Evolutionary conservation across 176 grass and related monocot species (phyloP).

Genomic region (Coix lacrymajobi): DNA sequence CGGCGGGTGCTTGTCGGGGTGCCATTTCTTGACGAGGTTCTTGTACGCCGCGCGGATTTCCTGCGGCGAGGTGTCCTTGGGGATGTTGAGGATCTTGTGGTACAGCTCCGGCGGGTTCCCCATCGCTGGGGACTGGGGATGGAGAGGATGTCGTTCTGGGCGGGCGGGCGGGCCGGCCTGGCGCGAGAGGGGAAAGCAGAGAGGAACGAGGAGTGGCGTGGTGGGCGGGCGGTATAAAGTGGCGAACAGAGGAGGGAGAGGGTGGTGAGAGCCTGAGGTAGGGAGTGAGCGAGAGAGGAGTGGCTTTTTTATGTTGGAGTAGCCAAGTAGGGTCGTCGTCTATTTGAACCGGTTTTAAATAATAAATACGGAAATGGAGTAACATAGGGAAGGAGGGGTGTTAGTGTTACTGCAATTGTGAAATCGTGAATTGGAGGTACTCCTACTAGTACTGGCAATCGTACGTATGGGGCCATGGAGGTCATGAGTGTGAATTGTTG

Average conservation of each 20-base stretch:
- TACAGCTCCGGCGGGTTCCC: slow-evolving; percentile 73
- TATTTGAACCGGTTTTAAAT: slow-evolving; percentile 5
- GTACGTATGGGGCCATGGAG: neutral
- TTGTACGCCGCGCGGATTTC: slow-evolving; percentile 85
- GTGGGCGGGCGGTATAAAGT: slow-evolving; percentile 5
- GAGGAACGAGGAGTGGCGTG: neutral
- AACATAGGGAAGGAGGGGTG: neutral
- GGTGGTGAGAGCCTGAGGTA: neutral
- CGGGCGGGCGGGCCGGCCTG: neutral
- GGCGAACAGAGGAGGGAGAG: neutral
- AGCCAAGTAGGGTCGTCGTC: neutral
- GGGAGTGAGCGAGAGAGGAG: slow-evolving; percentile 15
- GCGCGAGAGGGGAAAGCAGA: neutral
- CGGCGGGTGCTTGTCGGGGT: slow-evolving; percentile 95
- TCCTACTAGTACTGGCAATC: neutral
- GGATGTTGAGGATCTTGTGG: slow-evolving; percentile 69
- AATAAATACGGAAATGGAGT: neutral
- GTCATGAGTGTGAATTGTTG: slow-evolving; percentile 5
- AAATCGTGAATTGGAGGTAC: neutral
- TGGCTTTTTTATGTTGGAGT: slow-evolving; percentile 53
- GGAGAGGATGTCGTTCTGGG: neutral
- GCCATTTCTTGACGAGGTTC: slow-evolving; percentile 85
- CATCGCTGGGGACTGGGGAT: slow-evolving; percentile 26
- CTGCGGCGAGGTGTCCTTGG: slow-evolving; percentile 55
- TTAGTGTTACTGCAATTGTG: neutral